Evolutionary conservation across 257 asterid genomes (phyloP), one percentile per base, ranked within the genome.

Genomic region (Penstemon barbatus): DNA sequence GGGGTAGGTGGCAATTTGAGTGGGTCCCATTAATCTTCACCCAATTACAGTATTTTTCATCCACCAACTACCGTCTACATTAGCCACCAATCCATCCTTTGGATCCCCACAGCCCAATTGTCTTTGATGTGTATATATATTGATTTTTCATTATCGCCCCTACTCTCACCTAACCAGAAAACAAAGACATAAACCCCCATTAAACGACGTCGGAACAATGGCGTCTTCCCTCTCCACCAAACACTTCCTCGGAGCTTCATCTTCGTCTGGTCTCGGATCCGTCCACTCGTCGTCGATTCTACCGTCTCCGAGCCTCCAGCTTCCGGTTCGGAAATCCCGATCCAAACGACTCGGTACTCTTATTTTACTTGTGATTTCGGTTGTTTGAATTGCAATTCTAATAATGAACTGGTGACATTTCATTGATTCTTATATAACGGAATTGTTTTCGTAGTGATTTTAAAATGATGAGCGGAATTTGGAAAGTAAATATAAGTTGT

Each of bases 151-250:
- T 25, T 25, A 1, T 25, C 33, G 33, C 33, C 33, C 33, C 50
- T 12, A 25, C 18, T 60, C 49, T 40, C 48, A 41, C 56, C 57
- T 13, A 39, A 37, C 10, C 33, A 25, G 69, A 67, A 51, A 52
- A 25, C 33, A 25, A 25, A 2, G 33, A 25, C 33, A 1, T 61
- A 40, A n/a, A 41, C 59, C 68, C 57, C 50, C 3, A 19, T 51
- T 40, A 25, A 63, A 42, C 71, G 65, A 56, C 68, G 70, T 55
- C 67, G 68, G 51, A 64, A 57, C 6, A 54, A 91, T 87, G 97
- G 86, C 93, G 82, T 82, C 95, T 41, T 82, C 85, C 25, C 78
- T 89, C 62, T 72, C 81, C 66, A 59, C 89, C 82, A 88, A 86
- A 57, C 85, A 77, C 62, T 88, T 93, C 72, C 53, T 81, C 74